Percentiles rank a stretch among this genome's conserved stretches.
Conservation (phyloP, 257 asterid species). For the Solanum verrucosum region DNA sequence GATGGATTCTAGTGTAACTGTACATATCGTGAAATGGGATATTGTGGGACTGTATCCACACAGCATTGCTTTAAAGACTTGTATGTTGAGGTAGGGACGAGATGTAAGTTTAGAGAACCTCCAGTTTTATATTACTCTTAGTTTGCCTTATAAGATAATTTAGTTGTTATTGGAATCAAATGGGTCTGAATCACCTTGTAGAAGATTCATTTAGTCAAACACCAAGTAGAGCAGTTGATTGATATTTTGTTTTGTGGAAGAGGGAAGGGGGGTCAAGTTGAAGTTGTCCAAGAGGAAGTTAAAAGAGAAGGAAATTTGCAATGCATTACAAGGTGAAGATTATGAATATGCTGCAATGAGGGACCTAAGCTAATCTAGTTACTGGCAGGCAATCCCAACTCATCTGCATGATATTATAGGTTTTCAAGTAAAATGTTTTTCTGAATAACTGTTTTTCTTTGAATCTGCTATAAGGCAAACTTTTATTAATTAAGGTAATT, state of each 20-base stretch:
- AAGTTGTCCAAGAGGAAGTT: neutral
- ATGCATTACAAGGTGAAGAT: neutral
- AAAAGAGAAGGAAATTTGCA: neutral
- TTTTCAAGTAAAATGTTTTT: neutral
- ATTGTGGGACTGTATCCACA: neutral
- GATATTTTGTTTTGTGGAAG: neutral
- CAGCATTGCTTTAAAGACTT: neutral
- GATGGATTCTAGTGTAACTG: neutral
- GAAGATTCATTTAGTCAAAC: neutral
- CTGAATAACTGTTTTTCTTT: neutral
- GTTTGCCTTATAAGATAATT: neutral
- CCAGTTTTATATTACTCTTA: neutral
- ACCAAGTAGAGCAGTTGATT: neutral
- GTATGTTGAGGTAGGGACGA: neutral
- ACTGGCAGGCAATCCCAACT: neutral
- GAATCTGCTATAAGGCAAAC: neutral
- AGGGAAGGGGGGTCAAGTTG: neutral
- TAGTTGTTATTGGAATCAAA: neutral
- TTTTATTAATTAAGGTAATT: neutral
- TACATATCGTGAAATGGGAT: neutral
- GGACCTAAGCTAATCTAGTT: neutral
- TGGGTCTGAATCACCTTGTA: neutral
- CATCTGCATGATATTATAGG: neutral
- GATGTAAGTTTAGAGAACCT: neutral
- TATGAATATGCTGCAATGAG: neutral